Evolutionary conservation across 352 stramenopile species (phyloP).

Genomic region (Halophytophthora batemanensis): DNA sequence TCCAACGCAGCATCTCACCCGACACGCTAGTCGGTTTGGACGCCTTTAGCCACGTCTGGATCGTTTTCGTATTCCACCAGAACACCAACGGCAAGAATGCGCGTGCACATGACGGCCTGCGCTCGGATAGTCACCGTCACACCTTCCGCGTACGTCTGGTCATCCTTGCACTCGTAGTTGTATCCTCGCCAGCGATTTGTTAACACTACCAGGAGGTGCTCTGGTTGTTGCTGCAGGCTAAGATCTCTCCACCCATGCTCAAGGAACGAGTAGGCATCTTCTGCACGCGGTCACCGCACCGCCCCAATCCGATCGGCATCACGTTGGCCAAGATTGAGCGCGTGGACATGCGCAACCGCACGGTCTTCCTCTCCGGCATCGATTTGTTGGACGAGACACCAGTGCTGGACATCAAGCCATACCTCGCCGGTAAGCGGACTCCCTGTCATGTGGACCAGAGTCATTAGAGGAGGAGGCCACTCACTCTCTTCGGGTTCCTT

Average conservation of each 20-base stretch:
- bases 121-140: constrained; percentile 69
- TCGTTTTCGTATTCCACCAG: constrained; percentile 88
- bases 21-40: constrained; percentile 70
- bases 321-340: constrained; percentile 86
- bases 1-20: constrained; percentile 78
- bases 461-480: no score
- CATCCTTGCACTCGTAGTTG: not conserved
- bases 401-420: constrained; percentile 98
- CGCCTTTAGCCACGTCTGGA: constrained; percentile 86
- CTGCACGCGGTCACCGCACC: constrained; percentile 95
- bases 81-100: constrained; percentile 88
- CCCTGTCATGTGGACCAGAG: no score
- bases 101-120: constrained; percentile 55
- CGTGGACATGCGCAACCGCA: constrained; percentile 54
- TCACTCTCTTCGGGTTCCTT: not conserved
- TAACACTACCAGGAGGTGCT: not conserved
- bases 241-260: constrained; percentile 64
- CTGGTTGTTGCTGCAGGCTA: constrained; percentile 34
- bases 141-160: constrained; percentile 54
- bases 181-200: no score
- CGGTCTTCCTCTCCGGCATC: constrained; percentile 81
- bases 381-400: constrained; percentile 96
- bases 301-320: constrained; percentile 95
- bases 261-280: constrained; percentile 92
- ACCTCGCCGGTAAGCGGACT: constrained; percentile 85